Conservation (phyloP, 116 monocot species). For the Cymodocea nodosa region DNA sequence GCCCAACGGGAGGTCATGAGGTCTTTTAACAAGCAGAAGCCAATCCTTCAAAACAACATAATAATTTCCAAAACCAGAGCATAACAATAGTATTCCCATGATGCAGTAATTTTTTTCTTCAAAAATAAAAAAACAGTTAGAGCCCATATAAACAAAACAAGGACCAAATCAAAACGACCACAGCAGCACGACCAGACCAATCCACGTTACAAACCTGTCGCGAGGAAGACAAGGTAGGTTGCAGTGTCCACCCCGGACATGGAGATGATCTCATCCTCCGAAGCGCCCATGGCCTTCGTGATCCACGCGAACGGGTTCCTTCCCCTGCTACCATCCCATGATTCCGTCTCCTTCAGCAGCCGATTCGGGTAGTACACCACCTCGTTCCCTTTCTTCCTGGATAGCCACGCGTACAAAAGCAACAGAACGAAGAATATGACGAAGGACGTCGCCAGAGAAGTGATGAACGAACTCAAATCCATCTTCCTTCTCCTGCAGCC, state of each 20-base stretch:
- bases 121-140: too few species aligned
- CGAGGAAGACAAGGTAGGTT: slow-evolving; percentile 74
- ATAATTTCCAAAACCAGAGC: not conserved
- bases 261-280: slow-evolving; percentile 62
- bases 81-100: not conserved
- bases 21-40: too few species aligned
- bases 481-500: slow-evolving; percentile 8
- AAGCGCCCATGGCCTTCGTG: slow-evolving; percentile 35
- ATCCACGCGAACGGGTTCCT: slow-evolving; percentile 68
- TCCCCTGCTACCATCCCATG: slow-evolving; percentile 26
- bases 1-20: not conserved
- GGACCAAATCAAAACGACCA: not conserved
- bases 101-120: too few species aligned
- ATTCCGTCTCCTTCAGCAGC: slow-evolving; percentile 43
- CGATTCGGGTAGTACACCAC: slow-evolving; percentile 70
- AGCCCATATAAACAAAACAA: too few species aligned
- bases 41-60: not conserved
- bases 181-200: not conserved
- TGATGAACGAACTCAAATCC: slow-evolving; percentile 75
- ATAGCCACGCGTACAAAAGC: slow-evolving; percentile 60
- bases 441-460: slow-evolving; percentile 67
- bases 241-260: slow-evolving; percentile 66
- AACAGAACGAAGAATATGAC: slow-evolving; percentile 58
- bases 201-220: slow-evolving; percentile 26
- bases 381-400: slow-evolving; percentile 46